phyloP scores from a whole-genome alignment of 2,329 filamentous ascomycete genomes.

The Fusarium decemcellulare region DNA sequence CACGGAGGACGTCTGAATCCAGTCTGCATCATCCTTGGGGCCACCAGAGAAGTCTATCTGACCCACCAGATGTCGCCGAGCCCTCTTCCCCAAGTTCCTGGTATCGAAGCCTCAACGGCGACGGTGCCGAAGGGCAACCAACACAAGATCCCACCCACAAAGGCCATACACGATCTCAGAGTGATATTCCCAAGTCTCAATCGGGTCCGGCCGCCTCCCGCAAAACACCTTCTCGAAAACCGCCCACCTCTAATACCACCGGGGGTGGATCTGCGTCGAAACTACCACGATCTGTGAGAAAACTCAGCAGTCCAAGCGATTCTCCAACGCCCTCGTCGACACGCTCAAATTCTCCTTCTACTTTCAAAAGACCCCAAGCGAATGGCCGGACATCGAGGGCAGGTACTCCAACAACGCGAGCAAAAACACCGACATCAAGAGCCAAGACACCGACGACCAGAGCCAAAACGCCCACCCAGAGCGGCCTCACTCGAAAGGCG shows the following conservation, averaged over 20 bases:
- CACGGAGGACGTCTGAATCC: conserved; percentile 80
- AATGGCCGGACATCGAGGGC: conserved; percentile 58
- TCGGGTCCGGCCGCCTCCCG: conserved; percentile 49
- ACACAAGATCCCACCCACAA: conserved; percentile 46
- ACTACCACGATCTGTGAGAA: conserved; percentile 63
- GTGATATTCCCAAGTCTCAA: conserved; percentile 67
- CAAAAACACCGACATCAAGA: conserved; percentile 58
- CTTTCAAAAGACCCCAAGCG: conserved; percentile 58
- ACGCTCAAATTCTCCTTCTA: conserved; percentile 69
- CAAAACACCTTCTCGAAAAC: conserved; percentile 50
- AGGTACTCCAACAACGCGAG: conserved; percentile 54
- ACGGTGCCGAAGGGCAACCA: conserved; percentile 37
- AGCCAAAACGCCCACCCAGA: conserved; percentile 51
- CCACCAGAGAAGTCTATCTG: conserved; percentile 69
- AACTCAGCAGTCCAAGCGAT: conserved; percentile 59
- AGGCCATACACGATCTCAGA: conserved; percentile 67
- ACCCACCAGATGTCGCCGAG: conserved; percentile 66
- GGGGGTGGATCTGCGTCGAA: conserved; percentile 55
- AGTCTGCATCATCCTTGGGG: conserved; percentile 68
- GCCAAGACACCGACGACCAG: conserved; percentile 53
- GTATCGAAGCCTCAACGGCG: conserved; percentile 63
- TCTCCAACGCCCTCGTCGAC: conserved; percentile 66
- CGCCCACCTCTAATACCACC: conserved; percentile 42
- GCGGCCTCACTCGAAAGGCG: conserved; percentile 54
- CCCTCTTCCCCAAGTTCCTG: conserved; percentile 77